phyloP scores from a whole-genome alignment of 495 filamentous ascomycete species.

The Lasiosphaeria ovina region DNA sequence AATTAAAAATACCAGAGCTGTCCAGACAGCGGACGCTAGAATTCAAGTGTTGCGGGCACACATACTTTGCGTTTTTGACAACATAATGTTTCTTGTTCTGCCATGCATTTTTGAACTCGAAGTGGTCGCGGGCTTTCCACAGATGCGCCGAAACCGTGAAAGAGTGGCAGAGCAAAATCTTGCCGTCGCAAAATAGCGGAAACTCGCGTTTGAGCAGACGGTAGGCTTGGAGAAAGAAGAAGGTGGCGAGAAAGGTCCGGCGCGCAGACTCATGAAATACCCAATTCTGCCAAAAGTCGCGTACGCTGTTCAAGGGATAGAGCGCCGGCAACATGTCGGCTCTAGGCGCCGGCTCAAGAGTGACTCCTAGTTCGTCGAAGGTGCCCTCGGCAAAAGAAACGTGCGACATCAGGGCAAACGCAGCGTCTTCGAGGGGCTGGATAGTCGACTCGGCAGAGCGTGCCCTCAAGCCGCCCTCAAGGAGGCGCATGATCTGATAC shows the following conservation, averaged over 20 bases:
- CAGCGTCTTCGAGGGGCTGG: conserved; percentile 35
- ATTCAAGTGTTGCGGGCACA: conserved; percentile 1
- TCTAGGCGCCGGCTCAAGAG: background rate
- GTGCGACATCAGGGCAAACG: conserved; percentile 26
- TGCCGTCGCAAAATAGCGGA: conserved; percentile 33
- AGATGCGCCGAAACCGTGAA: conserved; percentile 48
- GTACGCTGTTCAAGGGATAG: conserved; percentile 37
- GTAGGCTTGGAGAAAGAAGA: conserved; percentile 40
- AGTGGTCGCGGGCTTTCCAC: conserved; percentile 44
- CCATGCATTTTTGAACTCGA: conserved; percentile 51
- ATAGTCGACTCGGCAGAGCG: conserved; percentile 39
- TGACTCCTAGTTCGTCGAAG: background rate
- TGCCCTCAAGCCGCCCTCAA: conserved; percentile 49
- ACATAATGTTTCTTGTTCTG: conserved; percentile 45
- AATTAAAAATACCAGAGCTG: background rate
- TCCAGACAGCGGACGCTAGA: background rate
- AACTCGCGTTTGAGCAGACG: conserved; percentile 33
- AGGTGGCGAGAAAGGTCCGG: conserved; percentile 43
- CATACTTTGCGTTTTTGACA: conserved; percentile 37
- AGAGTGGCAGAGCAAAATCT: conserved; percentile 35
- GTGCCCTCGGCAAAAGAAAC: conserved; percentile 17
- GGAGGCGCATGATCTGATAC: conserved; percentile 54
- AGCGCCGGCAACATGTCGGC: conserved; percentile 31
- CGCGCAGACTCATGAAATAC: conserved; percentile 48
- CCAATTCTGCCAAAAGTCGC: conserved; percentile 44